Conservation (phyloP, 1,284 basidiomycete genomes). For the Microbotryum violaceum region DNA sequence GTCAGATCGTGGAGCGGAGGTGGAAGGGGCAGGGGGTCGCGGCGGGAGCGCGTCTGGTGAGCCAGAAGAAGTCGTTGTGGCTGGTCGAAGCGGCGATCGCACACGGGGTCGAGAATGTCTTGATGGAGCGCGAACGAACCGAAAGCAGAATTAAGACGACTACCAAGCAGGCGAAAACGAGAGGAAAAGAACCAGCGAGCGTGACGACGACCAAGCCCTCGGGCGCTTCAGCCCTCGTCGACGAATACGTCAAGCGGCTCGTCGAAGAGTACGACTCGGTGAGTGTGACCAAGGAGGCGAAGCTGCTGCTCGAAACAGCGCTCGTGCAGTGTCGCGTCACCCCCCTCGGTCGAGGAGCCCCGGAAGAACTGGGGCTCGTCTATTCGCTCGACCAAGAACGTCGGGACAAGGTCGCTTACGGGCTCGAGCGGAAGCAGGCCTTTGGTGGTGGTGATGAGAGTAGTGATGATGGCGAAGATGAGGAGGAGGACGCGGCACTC, state of each 20-base stretch:
- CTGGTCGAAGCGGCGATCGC: background rate
- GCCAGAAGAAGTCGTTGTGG: background rate
- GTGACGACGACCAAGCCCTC: background rate
- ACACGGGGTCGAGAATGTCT: background rate
- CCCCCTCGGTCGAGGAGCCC: slow-evolving; percentile 24
- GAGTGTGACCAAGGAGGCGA: background rate
- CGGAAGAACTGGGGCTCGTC: slow-evolving; percentile 21
- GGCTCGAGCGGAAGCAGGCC: background rate
- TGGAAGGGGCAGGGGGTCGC: background rate
- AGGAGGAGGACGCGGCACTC: background rate
- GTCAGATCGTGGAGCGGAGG: slow-evolving; percentile 47
- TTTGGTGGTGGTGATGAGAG: background rate
- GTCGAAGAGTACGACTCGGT: background rate
- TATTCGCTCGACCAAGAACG: slow-evolving; percentile 7
- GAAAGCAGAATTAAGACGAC: no score
- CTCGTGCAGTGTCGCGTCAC: slow-evolving; percentile 20
- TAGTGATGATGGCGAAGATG: slow-evolving; percentile 10
- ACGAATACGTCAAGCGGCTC: background rate
- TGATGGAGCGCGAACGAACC: background rate
- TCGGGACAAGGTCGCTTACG: background rate
- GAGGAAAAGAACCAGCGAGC: no score
- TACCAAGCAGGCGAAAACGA: no score
- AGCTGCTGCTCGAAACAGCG: background rate
- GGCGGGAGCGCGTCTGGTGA: background rate
- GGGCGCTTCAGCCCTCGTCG: background rate